phyloP scores from a whole-genome alignment of 208 protist genomes.

The Acanthamoeba castellanii region DNA sequence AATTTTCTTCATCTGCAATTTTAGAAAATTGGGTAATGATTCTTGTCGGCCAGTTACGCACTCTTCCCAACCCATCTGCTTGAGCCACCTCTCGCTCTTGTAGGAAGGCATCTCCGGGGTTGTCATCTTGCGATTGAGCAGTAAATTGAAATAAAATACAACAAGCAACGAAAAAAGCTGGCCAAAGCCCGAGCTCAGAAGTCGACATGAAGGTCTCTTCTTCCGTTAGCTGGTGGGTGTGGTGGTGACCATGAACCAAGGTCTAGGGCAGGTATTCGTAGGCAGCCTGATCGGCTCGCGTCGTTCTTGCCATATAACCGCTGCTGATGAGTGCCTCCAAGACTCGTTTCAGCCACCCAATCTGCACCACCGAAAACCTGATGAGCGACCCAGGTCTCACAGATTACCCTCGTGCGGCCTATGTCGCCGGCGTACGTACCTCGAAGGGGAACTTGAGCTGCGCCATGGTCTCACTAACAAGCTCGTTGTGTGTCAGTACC shows the following conservation, averaged over 20 bases:
- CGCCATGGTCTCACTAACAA: neutral
- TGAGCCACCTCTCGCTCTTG: neutral
- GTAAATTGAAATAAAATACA: neutral
- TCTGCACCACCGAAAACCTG: neutral
- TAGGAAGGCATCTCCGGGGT: constrained; percentile 11
- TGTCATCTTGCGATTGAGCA: neutral
- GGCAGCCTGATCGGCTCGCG: neutral
- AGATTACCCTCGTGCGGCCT: neutral
- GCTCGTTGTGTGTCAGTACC: neutral
- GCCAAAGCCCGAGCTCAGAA: too few relatives aligned
- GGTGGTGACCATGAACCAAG: too few relatives aligned
- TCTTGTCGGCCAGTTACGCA: neutral
- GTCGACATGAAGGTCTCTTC: too few relatives aligned
- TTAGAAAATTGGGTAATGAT: neutral
- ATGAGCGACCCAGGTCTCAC: neutral
- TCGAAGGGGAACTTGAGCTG: constrained; percentile 17
- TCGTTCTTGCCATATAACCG: neutral
- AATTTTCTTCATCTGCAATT: neutral
- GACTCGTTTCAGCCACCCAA: neutral
- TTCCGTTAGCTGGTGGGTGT: too few relatives aligned
- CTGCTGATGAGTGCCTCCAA: neutral
- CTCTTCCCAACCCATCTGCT: constrained; percentile 43
- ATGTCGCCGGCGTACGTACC: neutral
- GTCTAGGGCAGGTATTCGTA: neutral
- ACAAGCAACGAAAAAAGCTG: too few relatives aligned